Evolutionary conservation across 2,329 filamentous ascomycete species (phyloP), one percentile per base, ranked within the genome.

Genomic region (Talaromyces albobiverticillius): DNA sequence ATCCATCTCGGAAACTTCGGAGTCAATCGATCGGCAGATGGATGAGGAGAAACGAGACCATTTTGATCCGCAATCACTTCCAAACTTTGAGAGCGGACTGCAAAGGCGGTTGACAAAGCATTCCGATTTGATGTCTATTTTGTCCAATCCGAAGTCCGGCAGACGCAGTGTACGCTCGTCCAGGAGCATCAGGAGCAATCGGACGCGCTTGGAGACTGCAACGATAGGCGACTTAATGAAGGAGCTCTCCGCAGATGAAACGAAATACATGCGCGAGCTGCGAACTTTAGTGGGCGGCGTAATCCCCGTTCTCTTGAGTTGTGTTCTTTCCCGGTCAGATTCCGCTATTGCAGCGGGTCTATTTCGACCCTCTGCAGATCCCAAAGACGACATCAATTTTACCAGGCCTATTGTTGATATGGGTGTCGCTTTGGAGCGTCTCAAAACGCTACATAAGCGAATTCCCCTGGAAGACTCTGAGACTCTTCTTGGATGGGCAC

Each of bases 241-340:
- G 50, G 91, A 96, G 65, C 85, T 99, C 59, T 79, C 83, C 10
- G 82, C 87, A 4, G 94, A 97, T 62, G 94, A 99, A 71, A 77
- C 82, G 42, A 88, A 94, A 61, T 99, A 97, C 67, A 87, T 88
- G 72, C 83, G 92, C 52, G 94, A 99, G 71, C 80, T 99, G 29
- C 90, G 91, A 66, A 96, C 94, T 0, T 75, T 99, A 29, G 92
- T 97, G 7, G 92, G 96, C 63, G 94, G 94, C 53, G 93, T 99
- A 20, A 89, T 99, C 53, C 94, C 94, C 0, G 93, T 97, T 2
- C 80, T 99, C 2, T 76, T 99, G 49, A 90, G 87, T 9, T 90
- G 91, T 60, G 89, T 95, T 8, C 81, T 96, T 11, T 88, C 85
- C 9, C 85, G 88, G 57, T 84, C 84, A 1, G 82, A 85, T 58